Conservation (phyloP, 192 early-diverging fungal genomes). For the Coemansia sp. region DNA sequence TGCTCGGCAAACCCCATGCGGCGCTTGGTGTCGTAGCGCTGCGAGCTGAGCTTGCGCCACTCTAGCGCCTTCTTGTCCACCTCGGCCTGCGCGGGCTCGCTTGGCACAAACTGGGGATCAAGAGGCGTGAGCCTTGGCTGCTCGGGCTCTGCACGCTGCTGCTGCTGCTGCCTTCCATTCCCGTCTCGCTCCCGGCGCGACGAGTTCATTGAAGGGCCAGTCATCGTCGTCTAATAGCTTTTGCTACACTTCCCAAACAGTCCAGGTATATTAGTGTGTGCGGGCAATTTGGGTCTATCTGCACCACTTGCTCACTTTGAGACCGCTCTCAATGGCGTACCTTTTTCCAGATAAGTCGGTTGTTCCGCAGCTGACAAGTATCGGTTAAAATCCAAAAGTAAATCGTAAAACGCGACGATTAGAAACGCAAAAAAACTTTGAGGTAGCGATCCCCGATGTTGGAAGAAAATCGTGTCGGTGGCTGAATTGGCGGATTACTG, state of each 20-base stretch:
- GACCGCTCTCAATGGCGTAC: background rate
- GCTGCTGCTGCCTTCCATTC: background rate
- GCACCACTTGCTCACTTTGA: background rate
- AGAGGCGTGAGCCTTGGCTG: conserved; percentile 7
- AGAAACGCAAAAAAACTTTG: background rate
- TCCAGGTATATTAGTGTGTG: background rate
- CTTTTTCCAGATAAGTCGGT: background rate
- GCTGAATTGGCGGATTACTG: background rate
- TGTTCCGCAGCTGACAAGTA: background rate
- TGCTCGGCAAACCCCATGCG: conserved; percentile 94
- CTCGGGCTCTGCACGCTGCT: background rate
- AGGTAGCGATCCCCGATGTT: background rate
- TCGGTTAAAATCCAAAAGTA: background rate
- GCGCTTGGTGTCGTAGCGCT: conserved; percentile 91
- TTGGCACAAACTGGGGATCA: conserved; percentile 43
- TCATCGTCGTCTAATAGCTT: background rate
- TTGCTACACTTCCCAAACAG: background rate
- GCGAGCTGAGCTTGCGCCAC: conserved; percentile 88
- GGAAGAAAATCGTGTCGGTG: background rate
- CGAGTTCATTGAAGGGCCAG: background rate
- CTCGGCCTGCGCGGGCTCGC: conserved; percentile 19
- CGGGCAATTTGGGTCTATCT: background rate
- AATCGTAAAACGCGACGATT: background rate
- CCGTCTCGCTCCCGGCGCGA: background rate
- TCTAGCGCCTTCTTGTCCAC: conserved; percentile 70